Evolutionary conservation across 2,329 filamentous ascomycete species (phyloP).

Genomic region (Colletotrichum lindemuthianum): DNA sequence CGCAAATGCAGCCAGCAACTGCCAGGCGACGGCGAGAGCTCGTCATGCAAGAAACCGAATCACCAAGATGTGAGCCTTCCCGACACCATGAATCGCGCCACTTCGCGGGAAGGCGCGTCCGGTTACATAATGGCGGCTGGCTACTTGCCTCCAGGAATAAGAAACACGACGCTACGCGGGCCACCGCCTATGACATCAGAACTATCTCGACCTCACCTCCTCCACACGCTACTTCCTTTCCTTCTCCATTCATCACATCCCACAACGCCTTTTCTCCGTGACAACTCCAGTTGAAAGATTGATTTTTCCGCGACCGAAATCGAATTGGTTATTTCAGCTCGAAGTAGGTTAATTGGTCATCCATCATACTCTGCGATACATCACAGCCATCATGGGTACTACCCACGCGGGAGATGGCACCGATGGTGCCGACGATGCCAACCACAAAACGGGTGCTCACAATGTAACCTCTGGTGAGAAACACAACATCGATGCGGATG

Average conservation of each 20-base stretch:
- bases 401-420: conserved; percentile 21
- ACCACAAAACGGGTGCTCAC: background rate
- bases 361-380: too few relatives aligned
- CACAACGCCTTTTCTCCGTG: background rate
- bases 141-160: conserved; percentile 28
- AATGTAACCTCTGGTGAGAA: conserved; percentile 26
- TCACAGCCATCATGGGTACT: conserved; percentile 18
- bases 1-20: too few relatives aligned
- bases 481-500: conserved; percentile 18
- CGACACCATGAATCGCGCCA: background rate
- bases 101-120: background rate
- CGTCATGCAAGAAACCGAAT: too few relatives aligned
- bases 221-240: background rate
- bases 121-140: conserved; percentile 31
- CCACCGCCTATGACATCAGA: conserved; percentile 33
- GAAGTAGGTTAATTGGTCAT: too few relatives aligned
- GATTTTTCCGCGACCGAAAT: too few relatives aligned
- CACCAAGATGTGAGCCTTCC: background rate
- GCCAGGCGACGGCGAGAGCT: too few relatives aligned
- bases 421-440: conserved; percentile 8
- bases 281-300: background rate
- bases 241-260: background rate
- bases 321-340: too few relatives aligned
- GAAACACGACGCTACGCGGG: conserved; percentile 31
- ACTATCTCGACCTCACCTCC: conserved; percentile 7